These are phyloP conservation scores for Kwoniella sp. DNA, from an alignment of 768 basidiomycete species.

Conservation along the genomic window DNA sequence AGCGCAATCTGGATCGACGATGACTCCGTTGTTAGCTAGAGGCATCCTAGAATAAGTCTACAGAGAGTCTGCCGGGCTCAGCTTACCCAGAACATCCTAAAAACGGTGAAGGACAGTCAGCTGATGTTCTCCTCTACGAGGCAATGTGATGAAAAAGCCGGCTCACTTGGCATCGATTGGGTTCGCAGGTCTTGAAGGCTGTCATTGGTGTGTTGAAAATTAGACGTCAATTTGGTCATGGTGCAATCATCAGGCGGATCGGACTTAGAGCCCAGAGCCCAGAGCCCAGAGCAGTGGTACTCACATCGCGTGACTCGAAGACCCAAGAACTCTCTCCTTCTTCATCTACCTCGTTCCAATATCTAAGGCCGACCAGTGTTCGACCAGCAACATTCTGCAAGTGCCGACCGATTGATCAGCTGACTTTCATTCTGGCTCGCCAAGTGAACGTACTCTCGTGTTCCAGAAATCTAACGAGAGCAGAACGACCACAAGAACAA, in stretches of 20 bases:
- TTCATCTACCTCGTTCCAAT: conserved; percentile 99
- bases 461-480: conserved; percentile 99
- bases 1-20: conserved; percentile 68
- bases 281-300: conserved; percentile 61
- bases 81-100: conserved; percentile 89
- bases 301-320: conserved; percentile 92
- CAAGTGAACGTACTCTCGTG: conserved; percentile 66
- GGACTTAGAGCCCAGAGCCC: neutral
- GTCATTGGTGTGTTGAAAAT: neutral
- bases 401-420: neutral
- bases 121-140: neutral
- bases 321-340: conserved; percentile 97
- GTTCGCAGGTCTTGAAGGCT: conserved; percentile 88
- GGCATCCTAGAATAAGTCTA: neutral
- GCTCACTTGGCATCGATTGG: conserved; percentile 80
- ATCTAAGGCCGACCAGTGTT: conserved; percentile 88
- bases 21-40: conserved; percentile 6
- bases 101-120: conserved; percentile 5
- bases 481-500: conserved; percentile 87
- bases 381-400: conserved; percentile 89
- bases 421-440: neutral
- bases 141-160: neutral
- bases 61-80: conserved; percentile 10
- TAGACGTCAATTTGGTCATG: too few species aligned
- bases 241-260: too few species aligned